phyloP scores from a whole-genome alignment of 1,284 basidiomycete genomes.

The Apiotrichum montevideense region DNA sequence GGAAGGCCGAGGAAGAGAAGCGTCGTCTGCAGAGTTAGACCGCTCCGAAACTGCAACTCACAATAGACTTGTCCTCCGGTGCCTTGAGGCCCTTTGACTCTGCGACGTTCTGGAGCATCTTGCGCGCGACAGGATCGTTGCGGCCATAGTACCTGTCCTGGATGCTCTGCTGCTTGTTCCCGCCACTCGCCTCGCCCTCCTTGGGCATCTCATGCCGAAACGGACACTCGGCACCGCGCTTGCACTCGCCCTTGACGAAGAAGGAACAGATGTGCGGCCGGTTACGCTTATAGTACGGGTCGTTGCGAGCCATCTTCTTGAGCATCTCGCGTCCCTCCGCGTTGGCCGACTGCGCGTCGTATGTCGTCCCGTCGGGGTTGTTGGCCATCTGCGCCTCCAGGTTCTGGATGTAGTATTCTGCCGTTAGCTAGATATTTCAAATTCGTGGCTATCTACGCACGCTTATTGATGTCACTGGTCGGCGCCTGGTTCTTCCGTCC shows the following conservation, averaged over 20 bases:
- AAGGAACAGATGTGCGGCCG: constrained; percentile 91
- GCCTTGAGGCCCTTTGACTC: constrained; percentile 73
- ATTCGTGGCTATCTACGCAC: constrained; percentile 37
- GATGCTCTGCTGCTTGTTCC: constrained; percentile 68
- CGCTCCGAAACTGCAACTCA: constrained; percentile 49
- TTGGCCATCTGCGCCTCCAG: constrained; percentile 68
- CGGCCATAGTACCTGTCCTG: constrained; percentile 85
- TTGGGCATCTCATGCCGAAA: constrained; percentile 87
- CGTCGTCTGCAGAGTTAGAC: constrained; percentile 60
- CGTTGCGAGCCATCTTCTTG: constrained; percentile 84
- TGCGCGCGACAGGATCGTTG: constrained; percentile 84
- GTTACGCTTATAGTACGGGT: constrained; percentile 96
- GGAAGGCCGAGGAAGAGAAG: constrained; percentile 85
- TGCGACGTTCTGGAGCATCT: constrained; percentile 70
- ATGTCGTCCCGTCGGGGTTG: constrained; percentile 36
- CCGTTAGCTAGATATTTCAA: not conserved
- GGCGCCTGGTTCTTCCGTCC: constrained; percentile 82
- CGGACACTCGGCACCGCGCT: constrained; percentile 83
- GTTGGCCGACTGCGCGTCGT: constrained; percentile 63
- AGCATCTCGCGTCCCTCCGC: constrained; percentile 91
- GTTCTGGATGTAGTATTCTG: constrained; percentile 94
- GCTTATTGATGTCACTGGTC: constrained; percentile 87
- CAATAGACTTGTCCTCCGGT: constrained; percentile 79
- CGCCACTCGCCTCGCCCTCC: constrained; percentile 41
- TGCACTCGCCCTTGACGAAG: constrained; percentile 92